These are phyloP conservation scores for Tricholoma matsutake DNA, from an alignment of 768 basidiomycete genomes.

Conservation along the genomic window DNA sequence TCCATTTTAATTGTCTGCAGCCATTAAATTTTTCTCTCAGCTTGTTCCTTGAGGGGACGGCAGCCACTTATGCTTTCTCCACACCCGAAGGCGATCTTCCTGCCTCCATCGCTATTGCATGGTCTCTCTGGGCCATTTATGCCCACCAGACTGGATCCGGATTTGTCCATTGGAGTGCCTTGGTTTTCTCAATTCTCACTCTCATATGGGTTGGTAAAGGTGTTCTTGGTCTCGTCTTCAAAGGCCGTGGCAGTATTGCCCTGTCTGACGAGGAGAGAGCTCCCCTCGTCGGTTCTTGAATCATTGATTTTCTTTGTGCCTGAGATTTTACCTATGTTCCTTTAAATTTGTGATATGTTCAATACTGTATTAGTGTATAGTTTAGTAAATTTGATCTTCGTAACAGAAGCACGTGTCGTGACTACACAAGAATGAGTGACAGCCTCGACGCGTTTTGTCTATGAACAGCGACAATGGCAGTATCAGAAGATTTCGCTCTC, in stretches of 20 bases:
- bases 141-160: constrained; percentile 60
- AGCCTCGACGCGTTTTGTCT: not conserved
- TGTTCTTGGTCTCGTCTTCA: constrained; percentile 49
- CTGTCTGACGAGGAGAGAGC: constrained; percentile 87
- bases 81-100: constrained; percentile 89
- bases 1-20: not conserved
- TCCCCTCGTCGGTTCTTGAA: constrained; percentile 59
- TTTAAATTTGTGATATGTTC: too few relatives aligned
- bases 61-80: constrained; percentile 93
- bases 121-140: constrained; percentile 94
- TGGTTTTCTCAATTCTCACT: constrained; percentile 82
- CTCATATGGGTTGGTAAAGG: constrained; percentile 85
- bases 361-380: too few relatives aligned
- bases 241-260: constrained; percentile 48
- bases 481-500: constrained; percentile 1
- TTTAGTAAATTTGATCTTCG: too few relatives aligned
- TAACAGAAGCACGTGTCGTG: not conserved
- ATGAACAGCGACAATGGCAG: constrained; percentile 5
- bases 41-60: constrained; percentile 90
- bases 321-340: not conserved
- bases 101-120: constrained; percentile 86
- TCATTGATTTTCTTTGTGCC: not conserved
- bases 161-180: constrained; percentile 90
- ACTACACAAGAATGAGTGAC: not conserved
- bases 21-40: constrained; percentile 30